Conservation (phyloP, 768 basidiomycete genomes). For the Leccinum barrowsii region DNA sequence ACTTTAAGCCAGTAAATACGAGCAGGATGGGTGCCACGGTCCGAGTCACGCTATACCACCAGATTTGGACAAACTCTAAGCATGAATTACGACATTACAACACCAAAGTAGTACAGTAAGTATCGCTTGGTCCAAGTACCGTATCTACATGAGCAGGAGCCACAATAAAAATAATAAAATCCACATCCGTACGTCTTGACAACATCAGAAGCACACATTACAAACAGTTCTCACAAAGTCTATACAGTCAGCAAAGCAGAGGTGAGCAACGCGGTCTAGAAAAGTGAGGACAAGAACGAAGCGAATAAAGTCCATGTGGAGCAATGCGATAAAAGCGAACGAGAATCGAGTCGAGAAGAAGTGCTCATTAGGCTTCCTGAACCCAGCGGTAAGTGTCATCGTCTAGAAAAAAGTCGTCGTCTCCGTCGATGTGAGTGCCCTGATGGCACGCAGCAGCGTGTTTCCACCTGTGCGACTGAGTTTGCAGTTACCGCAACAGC, state of each 20-base stretch:
- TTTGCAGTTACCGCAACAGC: background rate
- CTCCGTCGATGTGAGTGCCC: conserved; percentile 50
- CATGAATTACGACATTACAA: too few species aligned
- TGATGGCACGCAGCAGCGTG: conserved; percentile 78
- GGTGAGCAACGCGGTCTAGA: conserved; percentile 11
- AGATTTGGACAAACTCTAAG: too few species aligned
- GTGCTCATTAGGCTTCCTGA: conserved; percentile 13
- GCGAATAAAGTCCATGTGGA: conserved; percentile 8
- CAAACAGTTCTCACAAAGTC: conserved; percentile 3
- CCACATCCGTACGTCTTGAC: background rate
- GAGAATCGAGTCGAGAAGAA: background rate
- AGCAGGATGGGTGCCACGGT: too few species aligned
- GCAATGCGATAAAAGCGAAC: background rate
- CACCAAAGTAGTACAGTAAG: too few species aligned
- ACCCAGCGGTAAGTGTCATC: conserved; percentile 42
- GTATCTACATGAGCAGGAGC: too few species aligned
- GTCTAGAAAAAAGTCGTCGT: conserved; percentile 53
- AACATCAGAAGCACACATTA: background rate
- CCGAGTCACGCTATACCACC: too few species aligned
- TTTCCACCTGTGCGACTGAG: conserved; percentile 59
- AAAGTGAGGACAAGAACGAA: conserved; percentile 4
- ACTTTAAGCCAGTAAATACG: background rate
- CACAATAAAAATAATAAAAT: background rate
- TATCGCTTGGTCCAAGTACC: too few species aligned
- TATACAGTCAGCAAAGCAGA: conserved; percentile 13